Conservation (phyloP, 2,329 filamentous ascomycete species). For the Colletotrichum sp. region DNA sequence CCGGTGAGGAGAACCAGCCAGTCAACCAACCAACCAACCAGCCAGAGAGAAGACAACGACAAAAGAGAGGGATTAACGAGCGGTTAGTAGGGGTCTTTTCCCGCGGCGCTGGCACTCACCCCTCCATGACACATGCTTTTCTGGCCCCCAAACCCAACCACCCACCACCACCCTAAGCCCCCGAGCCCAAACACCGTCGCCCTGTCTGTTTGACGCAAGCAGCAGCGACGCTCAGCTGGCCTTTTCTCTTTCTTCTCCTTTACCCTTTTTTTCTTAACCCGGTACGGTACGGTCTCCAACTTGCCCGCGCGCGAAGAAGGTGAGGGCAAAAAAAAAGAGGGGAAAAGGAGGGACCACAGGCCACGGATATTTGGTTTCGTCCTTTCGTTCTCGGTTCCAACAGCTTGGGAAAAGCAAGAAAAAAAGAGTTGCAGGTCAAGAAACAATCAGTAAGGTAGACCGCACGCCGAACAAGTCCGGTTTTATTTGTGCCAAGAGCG, state of each 20-base stretch:
- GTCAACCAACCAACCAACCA: neutral
- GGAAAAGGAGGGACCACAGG: neutral
- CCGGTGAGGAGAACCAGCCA: neutral
- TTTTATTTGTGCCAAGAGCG: conserved; percentile 1
- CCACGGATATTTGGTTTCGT: neutral
- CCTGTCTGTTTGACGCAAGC: neutral
- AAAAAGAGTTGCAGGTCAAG: neutral
- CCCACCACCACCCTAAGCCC: neutral
- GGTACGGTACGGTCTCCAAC: neutral
- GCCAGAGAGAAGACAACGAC: neutral
- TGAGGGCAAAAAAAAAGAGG: neutral
- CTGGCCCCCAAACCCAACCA: neutral
- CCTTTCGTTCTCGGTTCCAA: neutral
- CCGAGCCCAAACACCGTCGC: neutral
- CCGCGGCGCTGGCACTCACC: neutral
- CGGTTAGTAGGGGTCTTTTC: neutral
- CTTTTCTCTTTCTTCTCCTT: neutral
- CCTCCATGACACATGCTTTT: neutral
- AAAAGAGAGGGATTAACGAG: neutral
- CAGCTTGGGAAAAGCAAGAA: neutral
- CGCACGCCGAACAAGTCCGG: conserved; percentile 1
- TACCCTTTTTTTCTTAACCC: neutral
- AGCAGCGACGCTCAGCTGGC: neutral
- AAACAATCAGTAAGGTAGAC: neutral
- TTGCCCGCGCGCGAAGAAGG: neutral